phyloP scores from a whole-genome alignment of 1,139 yeast species.

The Sugiyamaella japonica region DNA sequence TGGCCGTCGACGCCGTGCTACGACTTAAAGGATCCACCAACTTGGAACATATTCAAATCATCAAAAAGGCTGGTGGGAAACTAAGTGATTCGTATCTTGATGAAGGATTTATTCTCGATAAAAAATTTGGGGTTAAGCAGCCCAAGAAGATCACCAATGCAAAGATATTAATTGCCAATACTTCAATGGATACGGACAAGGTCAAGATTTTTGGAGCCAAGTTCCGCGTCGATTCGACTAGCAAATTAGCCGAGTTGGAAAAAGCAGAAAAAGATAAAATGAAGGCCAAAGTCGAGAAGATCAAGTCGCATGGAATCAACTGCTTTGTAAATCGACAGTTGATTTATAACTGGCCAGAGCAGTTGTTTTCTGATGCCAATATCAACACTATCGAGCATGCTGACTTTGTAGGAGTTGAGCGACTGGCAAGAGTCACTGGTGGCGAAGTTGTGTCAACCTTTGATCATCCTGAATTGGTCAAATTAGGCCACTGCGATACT shows the following conservation, averaged over 20 bases:
- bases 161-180: slow-evolving; percentile 86
- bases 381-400: slow-evolving; percentile 97
- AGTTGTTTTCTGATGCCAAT: slow-evolving; percentile 80
- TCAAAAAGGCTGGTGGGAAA: slow-evolving; percentile 92
- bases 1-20: slow-evolving; percentile 93
- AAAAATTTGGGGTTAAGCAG: slow-evolving; percentile 91
- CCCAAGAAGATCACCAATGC: slow-evolving; percentile 84
- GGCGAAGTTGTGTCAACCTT: slow-evolving; percentile 98
- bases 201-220: slow-evolving; percentile 98
- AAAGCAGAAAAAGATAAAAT: slow-evolving; percentile 93
- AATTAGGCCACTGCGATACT: slow-evolving; percentile 81
- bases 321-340: slow-evolving; percentile 94
- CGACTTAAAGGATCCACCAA: slow-evolving; percentile 94
- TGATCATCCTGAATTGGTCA: slow-evolving; percentile 84
- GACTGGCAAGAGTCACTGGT: slow-evolving; percentile 94
- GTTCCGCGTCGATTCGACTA: slow-evolving; percentile 92
- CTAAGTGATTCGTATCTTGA: slow-evolving; percentile 89
- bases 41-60: slow-evolving; percentile 89
- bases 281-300: slow-evolving; percentile 86
- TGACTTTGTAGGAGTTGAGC: slow-evolving; percentile 96
- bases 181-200: slow-evolving; percentile 96
- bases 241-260: slow-evolving; percentile 92
- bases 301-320: slow-evolving; percentile 77
- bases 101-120: slow-evolving; percentile 91
- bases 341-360: slow-evolving; percentile 98